Base-by-base conservation (phyloP, 148 eudicot species). In the Agrostemma githago region DNA sequence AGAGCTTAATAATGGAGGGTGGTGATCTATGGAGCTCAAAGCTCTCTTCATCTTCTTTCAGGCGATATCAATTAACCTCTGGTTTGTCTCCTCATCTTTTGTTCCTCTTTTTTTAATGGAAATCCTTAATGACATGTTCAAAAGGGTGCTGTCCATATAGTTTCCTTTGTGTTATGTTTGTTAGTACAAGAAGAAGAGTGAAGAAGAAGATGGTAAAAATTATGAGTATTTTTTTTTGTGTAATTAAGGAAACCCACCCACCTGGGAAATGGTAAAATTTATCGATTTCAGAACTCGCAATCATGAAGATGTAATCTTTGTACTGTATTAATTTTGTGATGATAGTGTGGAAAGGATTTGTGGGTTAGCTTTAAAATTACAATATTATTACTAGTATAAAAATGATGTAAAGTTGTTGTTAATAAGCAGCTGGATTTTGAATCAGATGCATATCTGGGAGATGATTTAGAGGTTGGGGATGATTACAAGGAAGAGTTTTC, bases 401-500 rank as follows among this genome's bases (percentile, higher is more conserved):
- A 43, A 4, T 48, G 12, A 9, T 61, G n/a, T 68, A 4, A 4
- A 3, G 10, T 43, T 53, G 41, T 66, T 54, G 38, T 4, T 68
- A 10, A 40, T 64, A 4, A 8, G 5, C 6, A 34, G 9, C 34
- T 61, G 44, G 67, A 56, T 21, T 21, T 69, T 61, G 59, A 51
- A 40, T 39, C 89, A 90, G 99, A 95, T 75, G 73, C 77, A 60
- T 88, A 74, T 80, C 59, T 83, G 62, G 85, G 83, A 70, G 97
- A 86, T 57, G 96, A 88, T 11, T 62, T 68, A 60, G 93, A 86
- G 8, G 83, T 77, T 3, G 96, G 88, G 26, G 95, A 91, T 41
- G 96, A 92, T 79, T 72, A 63, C 71, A 83, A 91, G 79, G 86
- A 85, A 58, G 99, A 95, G 84, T 95, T 68, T 80, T 65, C 93